Conservation (phyloP, 2,329 filamentous ascomycete species). For the Pseudopyrenochaeta lycopersici region DNA sequence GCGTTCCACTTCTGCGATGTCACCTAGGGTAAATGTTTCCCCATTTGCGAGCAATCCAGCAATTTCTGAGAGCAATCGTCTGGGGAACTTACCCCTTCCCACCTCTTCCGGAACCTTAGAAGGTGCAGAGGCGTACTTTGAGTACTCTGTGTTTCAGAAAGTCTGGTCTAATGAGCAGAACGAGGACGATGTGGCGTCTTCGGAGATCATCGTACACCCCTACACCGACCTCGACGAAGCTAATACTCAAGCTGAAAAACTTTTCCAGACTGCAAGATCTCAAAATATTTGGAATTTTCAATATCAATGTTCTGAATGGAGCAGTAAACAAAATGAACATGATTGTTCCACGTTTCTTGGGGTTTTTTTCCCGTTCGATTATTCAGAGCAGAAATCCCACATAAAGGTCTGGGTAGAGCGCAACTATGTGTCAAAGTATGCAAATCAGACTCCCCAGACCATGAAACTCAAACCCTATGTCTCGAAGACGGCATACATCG, state of each 20-base stretch:
- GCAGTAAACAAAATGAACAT: slow-evolving; percentile 12
- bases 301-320: slow-evolving; percentile 9
- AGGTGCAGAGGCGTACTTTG: slow-evolving; percentile 31
- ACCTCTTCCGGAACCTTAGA: background rate
- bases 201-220: slow-evolving; percentile 11
- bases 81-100: background rate
- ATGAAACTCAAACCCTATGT: slow-evolving; percentile 17
- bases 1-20: background rate
- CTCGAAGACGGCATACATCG: slow-evolving; percentile 27
- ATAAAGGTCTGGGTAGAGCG: slow-evolving; percentile 31
- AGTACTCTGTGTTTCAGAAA: slow-evolving; percentile 32
- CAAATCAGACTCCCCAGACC: slow-evolving; percentile 8
- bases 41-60: background rate
- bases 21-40: background rate
- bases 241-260: slow-evolving; percentile 21
- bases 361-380: slow-evolving; percentile 15
- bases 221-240: slow-evolving; percentile 23
- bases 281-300: slow-evolving; percentile 9
- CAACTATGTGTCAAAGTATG: slow-evolving; percentile 15
- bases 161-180: slow-evolving; percentile 11
- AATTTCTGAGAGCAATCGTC: background rate
- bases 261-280: slow-evolving; percentile 9
- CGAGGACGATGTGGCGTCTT: slow-evolving; percentile 1
- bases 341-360: slow-evolving; percentile 15
- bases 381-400: slow-evolving; percentile 11